phyloP scores from a whole-genome alignment of 2,329 filamentous ascomycete genomes.

The Aspergillaceae sp. region DNA sequence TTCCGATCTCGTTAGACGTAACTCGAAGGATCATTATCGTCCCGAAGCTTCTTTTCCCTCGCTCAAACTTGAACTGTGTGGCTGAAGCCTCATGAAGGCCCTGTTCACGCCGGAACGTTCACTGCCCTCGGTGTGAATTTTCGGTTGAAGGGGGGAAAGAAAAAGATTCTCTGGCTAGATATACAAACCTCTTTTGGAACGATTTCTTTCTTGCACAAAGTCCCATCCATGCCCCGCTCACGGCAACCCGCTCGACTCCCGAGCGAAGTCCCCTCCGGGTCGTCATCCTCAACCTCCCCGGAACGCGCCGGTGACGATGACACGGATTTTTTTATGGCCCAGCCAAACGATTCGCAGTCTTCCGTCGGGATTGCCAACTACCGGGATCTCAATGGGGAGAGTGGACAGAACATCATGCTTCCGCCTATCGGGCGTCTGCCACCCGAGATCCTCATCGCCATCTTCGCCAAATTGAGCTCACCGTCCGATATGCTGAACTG shows the following conservation, averaged over 20 bases:
- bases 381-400: constrained; percentile 62
- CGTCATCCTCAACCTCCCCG: constrained; percentile 39
- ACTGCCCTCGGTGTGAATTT: background rate
- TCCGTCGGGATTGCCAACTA: constrained; percentile 75
- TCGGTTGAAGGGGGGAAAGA: background rate
- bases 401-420: constrained; percentile 28
- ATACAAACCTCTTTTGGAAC: background rate
- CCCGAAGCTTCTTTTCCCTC: background rate
- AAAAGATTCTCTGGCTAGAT: background rate
- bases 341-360: constrained; percentile 82
- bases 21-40: too few species aligned
- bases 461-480: constrained; percentile 75
- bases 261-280: constrained; percentile 35
- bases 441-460: constrained; percentile 86
- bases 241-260: constrained; percentile 28
- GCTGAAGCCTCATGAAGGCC: background rate
- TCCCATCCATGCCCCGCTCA: constrained; percentile 28
- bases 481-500: constrained; percentile 72
- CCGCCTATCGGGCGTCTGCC: constrained; percentile 73
- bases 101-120: background rate
- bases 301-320: constrained; percentile 66
- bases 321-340: constrained; percentile 81
- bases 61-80: background rate
- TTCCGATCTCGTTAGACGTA: too few species aligned
- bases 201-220: background rate